Evolutionary conservation across 2,329 filamentous ascomycete species (phyloP), one percentile per base, ranked within the genome.

Genomic region (Botrytis byssoidea): DNA sequence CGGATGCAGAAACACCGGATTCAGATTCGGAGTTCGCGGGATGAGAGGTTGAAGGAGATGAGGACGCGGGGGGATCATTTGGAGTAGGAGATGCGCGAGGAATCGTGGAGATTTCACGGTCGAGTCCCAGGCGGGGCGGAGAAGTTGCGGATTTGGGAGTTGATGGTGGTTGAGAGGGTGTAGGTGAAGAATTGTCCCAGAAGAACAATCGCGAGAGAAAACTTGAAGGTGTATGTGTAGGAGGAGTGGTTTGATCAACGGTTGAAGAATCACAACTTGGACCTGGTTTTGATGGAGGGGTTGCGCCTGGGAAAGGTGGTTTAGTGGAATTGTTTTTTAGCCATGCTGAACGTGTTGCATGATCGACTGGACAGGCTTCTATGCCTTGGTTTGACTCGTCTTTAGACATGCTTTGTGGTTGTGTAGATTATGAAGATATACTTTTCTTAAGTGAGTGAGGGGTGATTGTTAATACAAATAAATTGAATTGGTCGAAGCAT

Each of bases 271-370:
- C 81, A 74, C 79, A 80, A 72, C 80, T 81, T 40, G 67, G 82
- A 76, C 76, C 81, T 72, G 81, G 82, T 65, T 77, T 73, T 76
- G 75, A 78, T 59, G 79, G 74, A 65, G 76, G 74, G 75, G 77
- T 76, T 74, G 77, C 76, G 48, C 75, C 77, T 55, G 78, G 74
- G 75, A 79, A 79, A 32, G 75, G 73, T 4, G 74, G 59, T 76
- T 80, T 75, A 72, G 70, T 71, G 37, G 75, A 71, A 71, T 80
- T 79, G 75, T 81, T 75, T 75, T 81, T 86, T 55, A 98, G 88
- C 95, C 95, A 99, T 79, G 92, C 90, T 79, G 94, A 92, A 79
- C 96, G 92, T 70, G 94, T 92, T 80, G 93, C 93, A 84, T 95
- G 92, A 84, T 98, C 95, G 80, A 98, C 94, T 8, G 96, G 96